These are phyloP conservation scores for Begonia fuchsioides DNA, from an alignment of 306 rosid species.

Conservation along the genomic window DNA sequence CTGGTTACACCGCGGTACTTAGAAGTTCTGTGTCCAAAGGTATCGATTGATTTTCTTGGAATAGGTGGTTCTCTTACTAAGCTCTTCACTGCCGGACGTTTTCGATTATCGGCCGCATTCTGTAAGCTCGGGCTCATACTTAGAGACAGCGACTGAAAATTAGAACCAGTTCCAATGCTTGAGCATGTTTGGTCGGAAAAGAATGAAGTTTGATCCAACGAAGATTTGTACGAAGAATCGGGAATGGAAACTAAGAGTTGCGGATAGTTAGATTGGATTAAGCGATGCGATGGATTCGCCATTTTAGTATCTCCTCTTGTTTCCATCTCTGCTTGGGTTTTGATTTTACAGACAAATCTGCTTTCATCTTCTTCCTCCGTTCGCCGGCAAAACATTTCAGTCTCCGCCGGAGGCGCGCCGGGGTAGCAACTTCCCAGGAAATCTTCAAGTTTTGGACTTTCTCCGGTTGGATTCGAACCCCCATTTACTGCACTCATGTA, in stretches of 20 bases:
- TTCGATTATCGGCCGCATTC: conserved; percentile 35
- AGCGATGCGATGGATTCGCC: too few relatives aligned
- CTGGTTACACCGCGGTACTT: conserved; percentile 95
- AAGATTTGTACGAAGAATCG: conserved; percentile 48
- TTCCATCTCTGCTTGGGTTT: too few relatives aligned
- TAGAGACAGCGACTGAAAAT: conserved; percentile 48
- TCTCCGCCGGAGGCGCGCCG: conserved; percentile 34
- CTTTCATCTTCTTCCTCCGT: too few relatives aligned
- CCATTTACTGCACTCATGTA: conserved; percentile 44
- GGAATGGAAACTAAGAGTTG: conserved; percentile 21
- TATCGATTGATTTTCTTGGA: conserved; percentile 82
- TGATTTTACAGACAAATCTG: too few relatives aligned
- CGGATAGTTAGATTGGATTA: not conserved
- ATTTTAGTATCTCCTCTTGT: too few relatives aligned
- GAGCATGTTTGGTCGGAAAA: too few relatives aligned
- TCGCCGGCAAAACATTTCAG: conserved; percentile 10
- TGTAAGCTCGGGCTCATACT: conserved; percentile 57
- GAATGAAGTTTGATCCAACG: conserved; percentile 42
- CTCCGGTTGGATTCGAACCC: conserved; percentile 25
- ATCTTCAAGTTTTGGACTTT: conserved; percentile 87
- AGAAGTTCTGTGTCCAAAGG: conserved; percentile 95
- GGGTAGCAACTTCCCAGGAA: conserved; percentile 77
- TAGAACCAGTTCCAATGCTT: conserved; percentile 25
- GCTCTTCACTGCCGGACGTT: conserved; percentile 42
- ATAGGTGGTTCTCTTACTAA: conserved; percentile 55